Evolutionary conservation across 306 rosid species (phyloP).

Genomic region (Leucaena leucocephala): DNA sequence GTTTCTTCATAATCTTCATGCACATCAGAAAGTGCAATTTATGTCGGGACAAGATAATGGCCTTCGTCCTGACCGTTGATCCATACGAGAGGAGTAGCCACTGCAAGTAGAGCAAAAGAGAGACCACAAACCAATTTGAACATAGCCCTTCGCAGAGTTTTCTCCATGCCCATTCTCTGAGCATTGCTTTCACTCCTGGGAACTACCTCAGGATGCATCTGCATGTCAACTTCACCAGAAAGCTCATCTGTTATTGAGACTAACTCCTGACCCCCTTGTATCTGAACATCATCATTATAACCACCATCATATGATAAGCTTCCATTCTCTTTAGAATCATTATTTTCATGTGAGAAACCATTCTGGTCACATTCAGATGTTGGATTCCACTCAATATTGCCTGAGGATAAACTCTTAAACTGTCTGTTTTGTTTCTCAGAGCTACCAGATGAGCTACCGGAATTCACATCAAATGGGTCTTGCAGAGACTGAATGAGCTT

Average conservation of each 20-base stretch:
- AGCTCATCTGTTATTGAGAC: constrained; percentile 61
- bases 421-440: constrained; percentile 51
- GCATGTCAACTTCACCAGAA: constrained; percentile 39
- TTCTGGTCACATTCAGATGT: constrained; percentile 45
- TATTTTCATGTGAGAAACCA: constrained; percentile 34
- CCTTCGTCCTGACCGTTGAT: constrained; percentile 53
- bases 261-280: constrained; percentile 50
- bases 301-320: constrained; percentile 38
- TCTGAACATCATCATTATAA: constrained; percentile 35
- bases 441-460: constrained; percentile 39
- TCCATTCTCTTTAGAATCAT: constrained; percentile 42
- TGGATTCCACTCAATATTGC: constrained; percentile 65
- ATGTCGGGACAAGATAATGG: constrained; percentile 69
- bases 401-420: constrained; percentile 58
- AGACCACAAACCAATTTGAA: constrained; percentile 61
- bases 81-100: constrained; percentile 55
- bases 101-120: constrained; percentile 51
- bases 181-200: constrained; percentile 32
- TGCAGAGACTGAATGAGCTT: constrained; percentile 81
- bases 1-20: constrained; percentile 7
- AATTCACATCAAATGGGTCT: constrained; percentile 47
- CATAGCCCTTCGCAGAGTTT: constrained; percentile 36
- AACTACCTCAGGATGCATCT: constrained; percentile 35
- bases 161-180: constrained; percentile 29
- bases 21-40: constrained; percentile 30